Percentiles rank a stretch among this genome's conserved stretches.
These are phyloP conservation scores for Helianthus tuberosus DNA, from an alignment of 129 eudicot species.

Conservation along the genomic window DNA sequence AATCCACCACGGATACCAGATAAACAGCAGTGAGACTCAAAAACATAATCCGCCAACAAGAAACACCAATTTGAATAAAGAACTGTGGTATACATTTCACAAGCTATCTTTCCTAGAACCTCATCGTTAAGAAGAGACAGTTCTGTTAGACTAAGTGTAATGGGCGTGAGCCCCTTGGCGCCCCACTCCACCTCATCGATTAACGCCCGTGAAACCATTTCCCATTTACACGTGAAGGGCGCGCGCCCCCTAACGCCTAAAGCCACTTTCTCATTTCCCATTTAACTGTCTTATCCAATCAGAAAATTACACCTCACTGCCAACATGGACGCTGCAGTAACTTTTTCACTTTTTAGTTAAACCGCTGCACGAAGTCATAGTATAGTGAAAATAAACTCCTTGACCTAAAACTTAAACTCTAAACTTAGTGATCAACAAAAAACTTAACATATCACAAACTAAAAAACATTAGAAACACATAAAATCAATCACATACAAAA, in stretches of 20 bases:
- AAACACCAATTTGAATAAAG: not conserved
- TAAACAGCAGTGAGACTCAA: not conserved
- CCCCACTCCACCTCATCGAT: no score
- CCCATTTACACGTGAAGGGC: no score
- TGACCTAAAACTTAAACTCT: constrained; percentile 10
- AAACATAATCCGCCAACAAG: not conserved
- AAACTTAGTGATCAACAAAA: constrained; percentile 7
- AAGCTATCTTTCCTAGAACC: not conserved
- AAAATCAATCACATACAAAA: constrained; percentile 4
- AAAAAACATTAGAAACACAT: not conserved
- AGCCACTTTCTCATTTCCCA: no score
- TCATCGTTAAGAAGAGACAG: not conserved
- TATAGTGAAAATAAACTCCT: not conserved
- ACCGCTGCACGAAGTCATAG: not conserved
- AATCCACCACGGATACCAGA: not conserved
- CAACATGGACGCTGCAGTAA: no score
- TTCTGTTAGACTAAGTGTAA: not conserved
- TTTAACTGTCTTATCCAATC: no score
- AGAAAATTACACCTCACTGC: no score
- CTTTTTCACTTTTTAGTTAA: no score
- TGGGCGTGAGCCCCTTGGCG: no score
- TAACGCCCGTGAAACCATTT: no score
- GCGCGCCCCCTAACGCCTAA: no score
- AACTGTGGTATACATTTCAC: not conserved
- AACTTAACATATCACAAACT: not conserved